Base-by-base conservation (phyloP, 805 yeast species). In the Saturnispora galanensis region DNA sequence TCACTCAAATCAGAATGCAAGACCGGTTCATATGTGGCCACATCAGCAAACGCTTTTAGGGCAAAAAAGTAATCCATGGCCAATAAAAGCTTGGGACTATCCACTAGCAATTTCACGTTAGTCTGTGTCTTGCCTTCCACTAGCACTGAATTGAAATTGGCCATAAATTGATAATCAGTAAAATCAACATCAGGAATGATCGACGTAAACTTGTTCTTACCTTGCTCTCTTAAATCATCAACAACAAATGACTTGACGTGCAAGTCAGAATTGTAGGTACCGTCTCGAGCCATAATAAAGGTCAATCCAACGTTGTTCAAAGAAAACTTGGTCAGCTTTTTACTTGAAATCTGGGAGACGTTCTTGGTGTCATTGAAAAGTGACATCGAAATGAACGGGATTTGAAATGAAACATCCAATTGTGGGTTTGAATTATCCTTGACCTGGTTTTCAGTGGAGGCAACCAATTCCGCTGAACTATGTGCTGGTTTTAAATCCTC, bases 51-150 rank as follows among this genome's bases (percentile, higher is more conserved):
- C 0, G 66, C 57, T 50, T 84, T 84, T 52, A 93, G 56, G 2
- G 93, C 85, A 60, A 89, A 76, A 31, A 90, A 56, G 60, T 86
- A 89, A 57, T 89, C 97, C 52, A 93, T 65, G 0, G 97, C 96
- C 28, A 93, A 59, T 40, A 93, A 79, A 10, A 83, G 73, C 46
- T 74, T 76, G 0, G 97, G 97, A 49, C 81, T 83, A 48, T 86
- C 95, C 10, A 90, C 72, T 0, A 87, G 77, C 4, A 83, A 56
- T 55, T 79, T 71, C 3, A 74, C 57, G 34, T 38, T 13, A 11
- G 38, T 38, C 16, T 76, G 35, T 4, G 45, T 38, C 11, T 30
- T 72, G 5, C 76, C 68, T 32, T 70, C 62, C 42, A 64, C 69
- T 0, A 79, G 68, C 12, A 33, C 15, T 6, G 42, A 43, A 0